These are phyloP conservation scores for Allium cepa DNA, from an alignment of 106 monocot species.

Conservation along the genomic window DNA sequence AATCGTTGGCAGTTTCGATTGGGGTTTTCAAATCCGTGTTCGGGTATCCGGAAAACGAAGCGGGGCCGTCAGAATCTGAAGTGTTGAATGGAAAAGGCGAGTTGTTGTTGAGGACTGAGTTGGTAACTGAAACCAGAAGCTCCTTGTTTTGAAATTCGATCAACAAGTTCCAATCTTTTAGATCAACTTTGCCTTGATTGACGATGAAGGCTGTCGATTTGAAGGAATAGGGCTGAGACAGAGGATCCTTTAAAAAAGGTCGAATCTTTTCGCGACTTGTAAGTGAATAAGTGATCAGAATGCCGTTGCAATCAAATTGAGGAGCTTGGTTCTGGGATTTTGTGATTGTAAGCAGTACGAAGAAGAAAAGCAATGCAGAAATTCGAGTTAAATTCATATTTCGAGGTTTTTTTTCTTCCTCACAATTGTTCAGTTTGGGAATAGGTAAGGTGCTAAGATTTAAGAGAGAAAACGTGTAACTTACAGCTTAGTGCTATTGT, in stretches of 20 bases:
- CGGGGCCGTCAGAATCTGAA: slow-evolving; percentile 24
- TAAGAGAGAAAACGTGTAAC: too few relatives aligned
- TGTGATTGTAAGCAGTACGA: background rate
- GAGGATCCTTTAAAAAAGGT: slow-evolving; percentile 3
- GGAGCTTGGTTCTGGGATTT: background rate
- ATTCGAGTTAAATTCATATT: too few relatives aligned
- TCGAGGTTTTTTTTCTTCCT: too few relatives aligned
- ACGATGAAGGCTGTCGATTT: slow-evolving; percentile 15
- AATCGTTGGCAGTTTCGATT: slow-evolving; percentile 79
- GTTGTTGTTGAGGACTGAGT: slow-evolving; percentile 56
- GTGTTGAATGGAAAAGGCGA: slow-evolving; percentile 56
- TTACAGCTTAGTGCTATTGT: too few relatives aligned
- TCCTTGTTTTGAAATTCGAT: slow-evolving; percentile 38
- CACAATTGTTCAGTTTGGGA: too few relatives aligned
- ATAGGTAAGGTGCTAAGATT: too few relatives aligned
- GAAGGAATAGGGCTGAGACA: slow-evolving; percentile 15
- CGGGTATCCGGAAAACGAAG: slow-evolving; percentile 70
- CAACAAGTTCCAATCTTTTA: slow-evolving; percentile 12
- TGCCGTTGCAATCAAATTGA: slow-evolving; percentile 13
- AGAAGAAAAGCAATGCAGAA: background rate
- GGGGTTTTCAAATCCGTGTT: slow-evolving; percentile 72
- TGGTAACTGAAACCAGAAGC: slow-evolving; percentile 50
- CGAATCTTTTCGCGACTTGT: slow-evolving; percentile 10
- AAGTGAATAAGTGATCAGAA: slow-evolving; percentile 16
- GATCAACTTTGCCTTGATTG: slow-evolving; percentile 14